Evolutionary conservation across 371 early-diverging fungal genomes (phyloP), one percentile per base, ranked within the genome.

Genomic region (Dichotomocladium elegans): DNA sequence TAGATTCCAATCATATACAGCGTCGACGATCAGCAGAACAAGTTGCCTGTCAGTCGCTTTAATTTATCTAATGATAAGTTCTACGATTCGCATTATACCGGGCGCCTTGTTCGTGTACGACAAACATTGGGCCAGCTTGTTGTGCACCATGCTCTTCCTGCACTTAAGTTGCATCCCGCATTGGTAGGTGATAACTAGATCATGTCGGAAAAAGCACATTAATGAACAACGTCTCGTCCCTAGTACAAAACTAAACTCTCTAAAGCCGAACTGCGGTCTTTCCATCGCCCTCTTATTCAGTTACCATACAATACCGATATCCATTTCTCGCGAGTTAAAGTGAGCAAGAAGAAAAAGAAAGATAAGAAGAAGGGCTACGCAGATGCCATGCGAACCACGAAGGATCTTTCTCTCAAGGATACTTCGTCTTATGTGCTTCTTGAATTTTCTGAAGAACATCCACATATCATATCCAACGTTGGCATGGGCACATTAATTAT

Each of bases 371-470:
- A 83, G 54, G 86, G 83, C 5, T 62, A 79, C 51, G 74, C 81
- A 17, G 91, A 94, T 53, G 64, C 89, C 54, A 85, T 95, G 82
- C 82, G 86, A 50, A 89, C 81, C 28, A 82, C 87, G 9, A 91
- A 87, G 55, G 97, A 98, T 58, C 60, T 99, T 24, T 92, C 95
- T 12, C 75, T 99, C 8, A 90, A 87, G 43, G 99, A 99, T 55
- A 81, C 81, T 22, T 70, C 87, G 24, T 82, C 89, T 27, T 97
- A 88, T 72, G 82, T 93, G 0, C 63, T 99, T 30, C 65, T 98
- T 42, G 99, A 99, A 68, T 99, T 96, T 66, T 94, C 95, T 6
- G 90, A 99, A 68, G 99, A 99, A 68, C 89, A 94, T 62, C 99
- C 99, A n/a, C 90, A 93, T 4, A 85, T 99, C 30, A 65, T 99